Evolutionary conservation across 345 rosid genomes (phyloP).

Genomic region (Anastatica hierochuntica): DNA sequence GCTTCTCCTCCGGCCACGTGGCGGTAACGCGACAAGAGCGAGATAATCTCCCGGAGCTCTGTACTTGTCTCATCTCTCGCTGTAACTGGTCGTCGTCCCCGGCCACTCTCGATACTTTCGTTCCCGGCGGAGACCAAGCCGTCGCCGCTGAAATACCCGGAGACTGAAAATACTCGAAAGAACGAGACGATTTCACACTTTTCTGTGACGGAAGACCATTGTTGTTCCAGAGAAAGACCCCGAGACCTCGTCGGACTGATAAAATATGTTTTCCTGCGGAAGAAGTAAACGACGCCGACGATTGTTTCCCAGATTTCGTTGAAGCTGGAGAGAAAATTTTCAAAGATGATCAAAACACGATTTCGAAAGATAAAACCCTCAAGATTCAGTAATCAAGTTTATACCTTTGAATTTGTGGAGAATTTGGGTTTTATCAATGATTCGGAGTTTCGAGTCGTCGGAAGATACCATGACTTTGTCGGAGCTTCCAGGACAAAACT

Average conservation of each 20-base stretch:
- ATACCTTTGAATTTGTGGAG: slow-evolving; percentile 65
- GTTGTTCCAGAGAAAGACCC: slow-evolving; percentile 68
- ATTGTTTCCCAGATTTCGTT: slow-evolving; percentile 52
- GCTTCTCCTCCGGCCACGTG: slow-evolving; percentile 95
- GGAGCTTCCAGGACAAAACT: slow-evolving; percentile 47
- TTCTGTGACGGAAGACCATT: slow-evolving; percentile 30
- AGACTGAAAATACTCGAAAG: slow-evolving; percentile 64
- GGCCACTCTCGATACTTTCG: neutral
- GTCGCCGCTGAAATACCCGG: slow-evolving; percentile 53
- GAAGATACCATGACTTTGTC: slow-evolving; percentile 57
- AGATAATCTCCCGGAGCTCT: slow-evolving; percentile 47
- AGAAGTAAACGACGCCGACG: slow-evolving; percentile 67
- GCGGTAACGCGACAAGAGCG: slow-evolving; percentile 45
- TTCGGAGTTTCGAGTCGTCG: slow-evolving; percentile 63
- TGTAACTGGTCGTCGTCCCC: too few species aligned
- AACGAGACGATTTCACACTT: slow-evolving; percentile 32
- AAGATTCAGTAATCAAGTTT: neutral
- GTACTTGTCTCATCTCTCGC: slow-evolving; percentile 29
- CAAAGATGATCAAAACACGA: neutral
- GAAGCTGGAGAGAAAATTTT: slow-evolving; percentile 19
- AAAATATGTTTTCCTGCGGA: slow-evolving; percentile 59
- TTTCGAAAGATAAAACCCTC: neutral
- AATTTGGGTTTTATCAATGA: slow-evolving; percentile 48
- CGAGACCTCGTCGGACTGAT: slow-evolving; percentile 68
- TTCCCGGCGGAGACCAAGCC: slow-evolving; percentile 35